Base-by-base conservation (phyloP, 176 grass and related monocot species). In the Lolium multiflorum region DNA sequence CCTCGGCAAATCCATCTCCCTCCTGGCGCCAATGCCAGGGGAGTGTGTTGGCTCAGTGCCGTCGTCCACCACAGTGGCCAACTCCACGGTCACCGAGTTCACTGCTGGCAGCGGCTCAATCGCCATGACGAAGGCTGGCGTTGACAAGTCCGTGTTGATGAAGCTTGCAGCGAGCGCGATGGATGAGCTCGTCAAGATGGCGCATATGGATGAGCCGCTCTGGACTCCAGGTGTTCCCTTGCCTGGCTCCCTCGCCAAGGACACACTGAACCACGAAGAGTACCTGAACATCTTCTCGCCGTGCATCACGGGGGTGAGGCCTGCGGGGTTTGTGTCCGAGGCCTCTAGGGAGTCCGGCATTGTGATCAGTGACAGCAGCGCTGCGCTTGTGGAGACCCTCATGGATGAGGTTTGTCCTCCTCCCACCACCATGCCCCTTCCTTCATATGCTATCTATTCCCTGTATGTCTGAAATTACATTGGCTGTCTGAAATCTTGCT, bases 131-230 rank as follows among this genome's bases (percentile, higher is more conserved):
- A 75, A 76, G n/a, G 46, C 38, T 61, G 74, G 80, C 44, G 25
- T 85, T 14, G 87, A 92, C 28, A 90, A 61, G 59, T 92, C 91
- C 15, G 57, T 91, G 82, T 74, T 96, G 47, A 46, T 94, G 80
- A 87, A 99, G 72, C 89, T 99, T 44, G 97, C 94, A 3, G 49
- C 88, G 21, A 75, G 80, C 8, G 94, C 97, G 3, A 97, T 96
- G 90, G 78, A 94, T 54, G 94, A 97, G 80, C 88, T 99, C 46
- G 81, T 99, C 78, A 97, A 97, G 86, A 93, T 99, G 97, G 94
- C 94, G 2, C 89, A 93, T 66, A 87, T 89, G 94, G 84, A 81
- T 4, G 92, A 94, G 20, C 94, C 90, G 0, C 31, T 99, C 78
- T 99, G 97, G 97, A 91, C 94, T 76, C 79, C 77, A 46, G 79